These are phyloP conservation scores for Candida railenensis DNA, from an alignment of 805 yeast genomes.

Conservation along the genomic window DNA sequence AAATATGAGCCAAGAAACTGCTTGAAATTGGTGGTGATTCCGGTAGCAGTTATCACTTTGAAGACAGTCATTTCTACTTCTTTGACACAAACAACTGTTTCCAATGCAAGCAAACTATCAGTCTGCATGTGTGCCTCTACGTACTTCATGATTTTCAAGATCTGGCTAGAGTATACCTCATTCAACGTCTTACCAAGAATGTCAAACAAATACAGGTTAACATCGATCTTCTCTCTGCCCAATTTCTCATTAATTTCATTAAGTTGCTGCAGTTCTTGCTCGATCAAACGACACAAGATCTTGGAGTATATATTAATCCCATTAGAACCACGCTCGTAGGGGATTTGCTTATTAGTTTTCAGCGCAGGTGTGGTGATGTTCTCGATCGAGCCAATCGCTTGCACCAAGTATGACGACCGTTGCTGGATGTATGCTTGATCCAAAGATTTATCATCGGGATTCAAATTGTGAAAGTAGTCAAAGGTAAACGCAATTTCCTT, in stretches of 20 bases:
- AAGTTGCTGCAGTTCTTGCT: slow-evolving; percentile 49
- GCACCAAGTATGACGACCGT: slow-evolving; percentile 32
- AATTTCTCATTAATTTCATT: slow-evolving; percentile 39
- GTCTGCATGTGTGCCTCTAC: slow-evolving; percentile 42
- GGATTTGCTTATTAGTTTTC: slow-evolving; percentile 33
- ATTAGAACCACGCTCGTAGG: slow-evolving; percentile 60
- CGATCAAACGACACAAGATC: slow-evolving; percentile 48
- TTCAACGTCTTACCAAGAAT: slow-evolving; percentile 39
- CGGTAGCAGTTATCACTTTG: slow-evolving; percentile 3
- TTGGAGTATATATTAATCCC: slow-evolving; percentile 56
- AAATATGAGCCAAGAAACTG: not conserved
- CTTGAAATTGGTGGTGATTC: slow-evolving; percentile 2
- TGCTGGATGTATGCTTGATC: slow-evolving; percentile 18
- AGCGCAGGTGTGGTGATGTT: slow-evolving; percentile 43
- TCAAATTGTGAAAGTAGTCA: slow-evolving; percentile 38
- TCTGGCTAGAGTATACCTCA: slow-evolving; percentile 15
- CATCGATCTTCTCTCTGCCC: slow-evolving; percentile 22
- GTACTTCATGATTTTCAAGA: slow-evolving; percentile 9
- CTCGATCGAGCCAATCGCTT: slow-evolving; percentile 45
- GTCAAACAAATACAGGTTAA: slow-evolving; percentile 33
- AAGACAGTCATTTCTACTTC: slow-evolving; percentile 1
- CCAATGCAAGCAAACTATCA: slow-evolving; percentile 56
- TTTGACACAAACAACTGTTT: slow-evolving; percentile 19
- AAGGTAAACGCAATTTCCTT: slow-evolving; percentile 42
- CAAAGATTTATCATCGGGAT: slow-evolving; percentile 9